phyloP scores from a whole-genome alignment of 2,329 filamentous ascomycete species.

The Gnomoniopsis sp. region DNA sequence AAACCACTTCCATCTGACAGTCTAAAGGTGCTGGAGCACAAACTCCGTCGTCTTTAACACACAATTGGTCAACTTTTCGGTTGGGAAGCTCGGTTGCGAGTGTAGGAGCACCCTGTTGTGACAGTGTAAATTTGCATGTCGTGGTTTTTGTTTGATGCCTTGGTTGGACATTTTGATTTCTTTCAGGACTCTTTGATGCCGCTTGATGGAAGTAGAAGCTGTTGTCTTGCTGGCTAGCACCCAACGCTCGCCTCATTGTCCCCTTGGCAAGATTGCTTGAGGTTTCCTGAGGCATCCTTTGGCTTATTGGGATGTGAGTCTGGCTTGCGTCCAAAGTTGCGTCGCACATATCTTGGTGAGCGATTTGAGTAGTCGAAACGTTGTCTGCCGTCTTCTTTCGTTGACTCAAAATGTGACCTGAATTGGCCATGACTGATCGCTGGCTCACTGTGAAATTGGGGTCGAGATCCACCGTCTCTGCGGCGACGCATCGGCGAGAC shows the following conservation, averaged over 20 bases:
- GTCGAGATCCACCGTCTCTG: too few species aligned
- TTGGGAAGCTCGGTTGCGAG: background rate
- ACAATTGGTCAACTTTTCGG: background rate
- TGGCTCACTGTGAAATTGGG: too few species aligned
- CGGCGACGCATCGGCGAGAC: too few species aligned
- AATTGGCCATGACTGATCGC: too few species aligned
- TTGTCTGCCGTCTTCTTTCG: background rate
- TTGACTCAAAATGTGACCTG: too few species aligned
- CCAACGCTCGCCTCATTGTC: background rate
- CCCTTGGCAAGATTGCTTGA: background rate
- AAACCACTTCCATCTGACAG: background rate
- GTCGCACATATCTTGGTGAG: background rate
- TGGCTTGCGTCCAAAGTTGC: background rate
- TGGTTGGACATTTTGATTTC: background rate
- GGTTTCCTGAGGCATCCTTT: background rate
- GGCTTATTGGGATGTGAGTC: background rate
- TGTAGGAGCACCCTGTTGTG: background rate
- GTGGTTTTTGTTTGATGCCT: background rate
- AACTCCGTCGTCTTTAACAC: background rate
- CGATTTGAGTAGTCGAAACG: background rate
- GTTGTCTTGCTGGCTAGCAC: constrained; percentile 26
- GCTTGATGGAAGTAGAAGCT: constrained; percentile 31
- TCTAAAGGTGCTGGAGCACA: background rate
- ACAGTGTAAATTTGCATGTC: background rate
- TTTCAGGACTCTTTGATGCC: constrained; percentile 5